Evolutionary conservation across 2,329 filamentous ascomycete genomes (phyloP).

Genomic region (Colletotrichum ledebouriae): DNA sequence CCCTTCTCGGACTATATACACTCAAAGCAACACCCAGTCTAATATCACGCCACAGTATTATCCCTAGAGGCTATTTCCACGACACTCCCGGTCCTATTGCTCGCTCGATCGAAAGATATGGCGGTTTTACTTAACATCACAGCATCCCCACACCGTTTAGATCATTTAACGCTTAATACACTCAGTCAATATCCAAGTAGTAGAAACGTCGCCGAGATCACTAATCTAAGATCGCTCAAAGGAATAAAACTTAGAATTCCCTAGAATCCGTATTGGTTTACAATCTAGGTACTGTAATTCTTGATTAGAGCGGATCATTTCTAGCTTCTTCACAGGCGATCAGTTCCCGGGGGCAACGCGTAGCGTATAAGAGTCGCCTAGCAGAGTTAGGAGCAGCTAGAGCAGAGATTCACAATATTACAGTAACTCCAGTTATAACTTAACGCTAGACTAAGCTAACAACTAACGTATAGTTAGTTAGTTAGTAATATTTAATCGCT

Average conservation of each 20-base stretch:
- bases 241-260: background rate
- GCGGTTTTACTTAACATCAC: conserved; percentile 11
- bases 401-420: background rate
- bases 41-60: too few species aligned
- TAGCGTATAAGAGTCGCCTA: background rate
- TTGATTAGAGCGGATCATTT: background rate
- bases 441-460: too few species aligned
- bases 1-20: too few species aligned
- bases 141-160: background rate
- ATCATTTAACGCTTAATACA: background rate
- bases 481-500: too few species aligned
- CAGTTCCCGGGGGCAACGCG: background rate
- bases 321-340: background rate
- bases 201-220: background rate
- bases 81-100: conserved; percentile 25
- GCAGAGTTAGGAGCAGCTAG: background rate
- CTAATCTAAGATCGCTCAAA: background rate
- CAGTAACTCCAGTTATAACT: background rate
- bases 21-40: too few species aligned
- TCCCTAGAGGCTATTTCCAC: background rate
- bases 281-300: background rate
- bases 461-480: background rate
- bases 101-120: conserved; percentile 8
- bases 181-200: background rate
- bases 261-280: conserved; percentile 1